Percentiles rank a stretch among this genome's conserved stretches.
Conservation (phyloP, 495 filamentous ascomycete genomes). For the Arthonia radiata region DNA sequence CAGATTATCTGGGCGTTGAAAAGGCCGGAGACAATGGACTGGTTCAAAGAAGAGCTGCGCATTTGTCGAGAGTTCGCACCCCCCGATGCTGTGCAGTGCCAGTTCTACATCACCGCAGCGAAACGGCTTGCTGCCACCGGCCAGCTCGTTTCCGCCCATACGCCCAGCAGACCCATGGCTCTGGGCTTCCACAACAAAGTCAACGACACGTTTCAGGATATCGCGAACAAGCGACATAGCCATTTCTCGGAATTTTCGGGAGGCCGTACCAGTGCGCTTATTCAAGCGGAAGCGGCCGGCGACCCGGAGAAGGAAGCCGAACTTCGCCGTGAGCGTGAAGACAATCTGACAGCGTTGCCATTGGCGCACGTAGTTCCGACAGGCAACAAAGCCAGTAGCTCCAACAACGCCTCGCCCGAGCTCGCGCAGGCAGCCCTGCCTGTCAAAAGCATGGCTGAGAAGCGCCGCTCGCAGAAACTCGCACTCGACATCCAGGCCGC, state of each 20-base stretch:
- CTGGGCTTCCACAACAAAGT: slow-evolving; percentile 59
- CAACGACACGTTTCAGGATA: slow-evolving; percentile 54
- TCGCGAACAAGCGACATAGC: slow-evolving; percentile 49
- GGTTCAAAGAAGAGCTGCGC: slow-evolving; percentile 87
- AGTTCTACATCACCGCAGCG: slow-evolving; percentile 72
- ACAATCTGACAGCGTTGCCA: slow-evolving; percentile 61
- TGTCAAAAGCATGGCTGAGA: too few species aligned
- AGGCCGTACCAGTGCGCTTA: slow-evolving; percentile 45
- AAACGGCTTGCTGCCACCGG: slow-evolving; percentile 24
- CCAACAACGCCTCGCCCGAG: too few species aligned
- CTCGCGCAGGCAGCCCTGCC: too few species aligned
- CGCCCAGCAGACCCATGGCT: slow-evolving; percentile 30
- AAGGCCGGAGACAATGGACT: slow-evolving; percentile 77
- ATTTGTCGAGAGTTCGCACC: slow-evolving; percentile 72
- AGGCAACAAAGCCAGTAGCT: too few species aligned
- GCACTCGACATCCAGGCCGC: too few species aligned
- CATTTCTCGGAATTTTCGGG: slow-evolving; percentile 9
- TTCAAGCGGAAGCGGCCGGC: slow-evolving; percentile 57
- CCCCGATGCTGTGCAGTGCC: slow-evolving; percentile 62
- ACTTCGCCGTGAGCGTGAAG: slow-evolving; percentile 64
- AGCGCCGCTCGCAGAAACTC: too few species aligned
- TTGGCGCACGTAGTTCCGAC: too few species aligned
- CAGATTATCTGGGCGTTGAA: slow-evolving; percentile 83
- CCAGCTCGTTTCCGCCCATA: slow-evolving; percentile 21
- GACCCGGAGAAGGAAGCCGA: slow-evolving; percentile 54